Evolutionary conservation across 345 rosid genomes (phyloP).

Genomic region (Punica granatum): DNA sequence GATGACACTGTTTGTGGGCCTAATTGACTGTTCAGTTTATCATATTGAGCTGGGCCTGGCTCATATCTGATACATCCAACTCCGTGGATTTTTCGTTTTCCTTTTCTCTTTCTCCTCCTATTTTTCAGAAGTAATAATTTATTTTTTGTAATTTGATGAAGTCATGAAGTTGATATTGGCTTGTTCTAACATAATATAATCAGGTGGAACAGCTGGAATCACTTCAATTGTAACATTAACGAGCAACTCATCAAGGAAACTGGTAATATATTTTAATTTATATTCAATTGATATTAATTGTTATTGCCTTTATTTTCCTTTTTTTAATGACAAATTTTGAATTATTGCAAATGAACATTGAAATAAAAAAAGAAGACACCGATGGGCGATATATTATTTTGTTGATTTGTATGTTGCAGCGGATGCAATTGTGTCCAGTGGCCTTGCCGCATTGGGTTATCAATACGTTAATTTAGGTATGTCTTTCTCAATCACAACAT

Average conservation of each 20-base stretch:
- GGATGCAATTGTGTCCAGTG: conserved; percentile 45
- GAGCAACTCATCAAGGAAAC: conserved; percentile 36
- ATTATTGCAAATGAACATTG: background rate
- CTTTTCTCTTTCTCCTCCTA: no score
- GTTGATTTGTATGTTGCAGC: conserved; percentile 16
- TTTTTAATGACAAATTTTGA: no score
- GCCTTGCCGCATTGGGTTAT: conserved; percentile 34
- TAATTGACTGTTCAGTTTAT: no score
- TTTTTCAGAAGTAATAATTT: no score
- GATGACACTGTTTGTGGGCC: no score
- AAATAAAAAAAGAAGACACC: background rate
- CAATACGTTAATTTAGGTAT: conserved; percentile 38
- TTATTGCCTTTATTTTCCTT: no score
- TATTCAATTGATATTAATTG: no score
- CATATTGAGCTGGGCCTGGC: no score
- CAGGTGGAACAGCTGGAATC: conserved; percentile 55
- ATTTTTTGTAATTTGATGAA: background rate
- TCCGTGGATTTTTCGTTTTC: no score
- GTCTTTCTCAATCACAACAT: background rate
- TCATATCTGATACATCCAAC: no score
- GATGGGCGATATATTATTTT: background rate
- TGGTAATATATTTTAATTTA: conserved; percentile 11
- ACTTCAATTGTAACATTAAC: conserved; percentile 29
- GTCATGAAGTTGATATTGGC: no score
- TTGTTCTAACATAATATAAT: background rate